Conservation (phyloP, 139 green algal species). For the Chlamydomonas sp. region DNA sequence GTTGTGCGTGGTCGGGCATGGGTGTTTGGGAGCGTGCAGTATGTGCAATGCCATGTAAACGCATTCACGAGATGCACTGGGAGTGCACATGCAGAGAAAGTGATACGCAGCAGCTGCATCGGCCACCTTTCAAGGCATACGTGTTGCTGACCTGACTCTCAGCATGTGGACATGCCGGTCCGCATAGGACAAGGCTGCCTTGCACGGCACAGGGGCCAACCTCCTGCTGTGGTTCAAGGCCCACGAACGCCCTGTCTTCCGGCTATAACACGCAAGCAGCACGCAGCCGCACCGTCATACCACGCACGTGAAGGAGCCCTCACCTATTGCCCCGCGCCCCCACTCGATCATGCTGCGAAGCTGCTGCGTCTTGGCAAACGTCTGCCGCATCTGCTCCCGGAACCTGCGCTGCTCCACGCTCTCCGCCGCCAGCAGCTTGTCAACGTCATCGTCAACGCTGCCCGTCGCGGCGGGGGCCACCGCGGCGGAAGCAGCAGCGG, state of each 20-base stretch:
- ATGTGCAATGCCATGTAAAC: no score
- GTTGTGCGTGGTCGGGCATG: neutral
- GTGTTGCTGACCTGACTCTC: no score
- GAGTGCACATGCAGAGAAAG: no score
- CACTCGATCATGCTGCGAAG: slow-evolving; percentile 86
- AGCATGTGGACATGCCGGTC: no score
- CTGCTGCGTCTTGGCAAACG: slow-evolving; percentile 58
- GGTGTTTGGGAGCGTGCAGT: neutral
- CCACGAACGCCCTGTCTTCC: no score
- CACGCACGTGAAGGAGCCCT: neutral
- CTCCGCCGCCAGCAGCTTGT: slow-evolving; percentile 10
- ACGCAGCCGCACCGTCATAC: neutral
- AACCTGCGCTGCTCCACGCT: slow-evolving; percentile 34
- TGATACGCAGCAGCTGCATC: no score
- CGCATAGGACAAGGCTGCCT: no score
- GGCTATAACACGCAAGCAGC: neutral
- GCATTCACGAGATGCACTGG: no score
- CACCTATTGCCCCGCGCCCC: slow-evolving; percentile 38
- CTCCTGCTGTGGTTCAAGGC: no score
- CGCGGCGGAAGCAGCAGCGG: neutral
- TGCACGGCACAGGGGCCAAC: no score
- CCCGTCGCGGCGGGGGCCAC: neutral
- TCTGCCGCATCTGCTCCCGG: slow-evolving; percentile 44
- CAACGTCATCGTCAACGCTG: neutral
- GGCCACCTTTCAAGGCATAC: no score